These are phyloP conservation scores for Lindgomyces ingoldianus DNA, from an alignment of 495 filamentous ascomycete genomes.

Conservation along the genomic window DNA sequence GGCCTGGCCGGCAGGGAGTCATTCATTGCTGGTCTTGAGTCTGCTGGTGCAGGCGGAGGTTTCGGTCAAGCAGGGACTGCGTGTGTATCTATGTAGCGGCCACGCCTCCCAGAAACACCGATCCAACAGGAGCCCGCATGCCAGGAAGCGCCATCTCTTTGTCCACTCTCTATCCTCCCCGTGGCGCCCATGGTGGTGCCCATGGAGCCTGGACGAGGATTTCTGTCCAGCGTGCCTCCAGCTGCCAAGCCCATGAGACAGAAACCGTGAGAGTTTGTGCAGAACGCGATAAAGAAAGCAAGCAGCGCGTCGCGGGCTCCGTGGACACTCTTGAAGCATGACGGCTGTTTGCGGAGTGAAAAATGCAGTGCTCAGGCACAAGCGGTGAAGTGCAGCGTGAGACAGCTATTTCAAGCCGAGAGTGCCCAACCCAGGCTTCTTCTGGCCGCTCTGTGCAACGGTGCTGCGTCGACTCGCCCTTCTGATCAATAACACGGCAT, in stretches of 20 bases:
- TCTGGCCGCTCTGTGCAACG: background rate
- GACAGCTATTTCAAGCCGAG: slow-evolving; percentile 14
- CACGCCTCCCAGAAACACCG: slow-evolving; percentile 1
- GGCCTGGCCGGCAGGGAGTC: background rate
- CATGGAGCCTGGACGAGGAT: background rate
- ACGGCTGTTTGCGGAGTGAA: background rate
- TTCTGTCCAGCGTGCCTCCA: too few species aligned
- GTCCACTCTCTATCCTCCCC: too few species aligned
- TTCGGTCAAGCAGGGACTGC: slow-evolving; percentile 13
- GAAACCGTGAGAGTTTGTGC: slow-evolving; percentile 1
- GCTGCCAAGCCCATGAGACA: slow-evolving; percentile 7
- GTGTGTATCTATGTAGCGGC: background rate
- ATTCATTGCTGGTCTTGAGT: too few species aligned
- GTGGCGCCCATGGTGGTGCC: background rate
- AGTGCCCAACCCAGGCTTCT: background rate
- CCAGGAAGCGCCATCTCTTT: background rate
- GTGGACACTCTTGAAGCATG: too few species aligned
- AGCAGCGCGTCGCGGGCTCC: background rate
- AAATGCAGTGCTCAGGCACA: background rate
- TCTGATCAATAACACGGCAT: background rate
- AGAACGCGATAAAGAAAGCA: background rate
- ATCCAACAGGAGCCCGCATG: background rate
- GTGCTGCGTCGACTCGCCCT: background rate
- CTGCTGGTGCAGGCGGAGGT: too few species aligned
- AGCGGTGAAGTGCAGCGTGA: slow-evolving; percentile 2